A percentile compares a stretch with the other conserved stretches of the same genome.
These are phyloP conservation scores for Thielaviopsis punctulata DNA, from an alignment of 2,329 filamentous ascomycete genomes.

Conservation along the genomic window DNA sequence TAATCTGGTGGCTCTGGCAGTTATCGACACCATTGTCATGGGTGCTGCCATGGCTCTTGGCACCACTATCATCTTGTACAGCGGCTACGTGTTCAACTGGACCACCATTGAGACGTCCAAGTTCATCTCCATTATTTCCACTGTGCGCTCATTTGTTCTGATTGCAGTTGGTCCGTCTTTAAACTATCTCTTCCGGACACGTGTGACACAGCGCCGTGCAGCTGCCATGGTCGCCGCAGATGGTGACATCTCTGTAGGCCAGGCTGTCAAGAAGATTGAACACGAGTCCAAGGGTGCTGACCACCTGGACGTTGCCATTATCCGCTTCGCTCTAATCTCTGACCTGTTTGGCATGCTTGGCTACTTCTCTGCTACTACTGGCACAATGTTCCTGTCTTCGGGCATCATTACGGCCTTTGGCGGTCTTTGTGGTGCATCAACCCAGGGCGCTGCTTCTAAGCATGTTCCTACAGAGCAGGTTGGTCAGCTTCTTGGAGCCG, in stretches of 20 bases:
- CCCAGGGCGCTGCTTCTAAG: conserved; percentile 75
- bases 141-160: conserved; percentile 57
- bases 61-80: conserved; percentile 72
- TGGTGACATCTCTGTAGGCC: not conserved
- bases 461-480: conserved; percentile 71
- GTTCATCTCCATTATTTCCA: conserved; percentile 67
- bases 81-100: conserved; percentile 67
- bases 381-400: conserved; percentile 49
- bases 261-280: conserved; percentile 9
- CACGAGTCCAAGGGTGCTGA: conserved; percentile 50
- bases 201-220: conserved; percentile 25
- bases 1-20: conserved; percentile 68
- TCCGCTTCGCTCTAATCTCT: conserved; percentile 57
- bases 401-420: conserved; percentile 62
- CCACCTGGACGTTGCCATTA: conserved; percentile 55
- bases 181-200: conserved; percentile 54
- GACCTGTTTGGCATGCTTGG: conserved; percentile 62
- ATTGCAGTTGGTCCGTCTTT: conserved; percentile 58
- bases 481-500: conserved; percentile 76
- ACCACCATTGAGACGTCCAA: conserved; percentile 60
- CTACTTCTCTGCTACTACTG: conserved; percentile 48
- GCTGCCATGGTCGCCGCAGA: conserved; percentile 17
- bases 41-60: conserved; percentile 63
- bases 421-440: conserved; percentile 68
- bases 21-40: conserved; percentile 68